phyloP scores from a whole-genome alignment of 2,329 filamentous ascomycete genomes.

The Ceratocystis smalleyi region DNA sequence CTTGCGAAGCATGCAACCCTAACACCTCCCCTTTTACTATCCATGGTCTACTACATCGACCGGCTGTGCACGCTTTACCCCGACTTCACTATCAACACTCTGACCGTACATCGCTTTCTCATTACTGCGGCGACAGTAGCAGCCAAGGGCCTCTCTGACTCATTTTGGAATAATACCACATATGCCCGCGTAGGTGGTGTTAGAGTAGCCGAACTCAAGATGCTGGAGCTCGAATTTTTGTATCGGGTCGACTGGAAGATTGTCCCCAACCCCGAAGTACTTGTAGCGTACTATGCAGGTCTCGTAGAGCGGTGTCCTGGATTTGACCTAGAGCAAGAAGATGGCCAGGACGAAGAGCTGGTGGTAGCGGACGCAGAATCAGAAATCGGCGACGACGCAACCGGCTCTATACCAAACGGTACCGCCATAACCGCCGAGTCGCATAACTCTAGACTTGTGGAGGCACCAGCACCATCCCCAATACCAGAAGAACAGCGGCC shows the following conservation, averaged over 20 bases:
- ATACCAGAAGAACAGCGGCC: background rate
- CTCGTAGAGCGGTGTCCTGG: constrained; percentile 53
- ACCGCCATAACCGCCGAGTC: no score
- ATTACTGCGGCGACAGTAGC: constrained; percentile 93
- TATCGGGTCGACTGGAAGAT: constrained; percentile 92
- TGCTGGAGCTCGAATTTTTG: constrained; percentile 85
- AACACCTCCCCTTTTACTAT: constrained; percentile 82
- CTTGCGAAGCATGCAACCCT: constrained; percentile 88
- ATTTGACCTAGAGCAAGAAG: constrained; percentile 32
- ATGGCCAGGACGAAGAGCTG: constrained; percentile 22
- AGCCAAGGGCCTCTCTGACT: constrained; percentile 87
- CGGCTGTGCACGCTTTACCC: constrained; percentile 81
- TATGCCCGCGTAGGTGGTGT: constrained; percentile 92
- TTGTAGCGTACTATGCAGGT: constrained; percentile 85
- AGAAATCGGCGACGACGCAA: constrained; percentile 9
- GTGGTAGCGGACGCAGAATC: constrained; percentile 19
- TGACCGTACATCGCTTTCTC: constrained; percentile 92
- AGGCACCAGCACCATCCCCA: background rate
- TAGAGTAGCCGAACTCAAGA: constrained; percentile 71
- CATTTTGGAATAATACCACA: constrained; percentile 95
- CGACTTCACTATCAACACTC: constrained; percentile 87
- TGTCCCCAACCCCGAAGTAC: constrained; percentile 81
- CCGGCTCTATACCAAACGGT: background rate
- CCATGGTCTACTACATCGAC: constrained; percentile 99
- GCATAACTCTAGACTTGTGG: background rate